Conservation (phyloP, 2,329 filamentous ascomycete species). For the Diaporthe eres region DNA sequence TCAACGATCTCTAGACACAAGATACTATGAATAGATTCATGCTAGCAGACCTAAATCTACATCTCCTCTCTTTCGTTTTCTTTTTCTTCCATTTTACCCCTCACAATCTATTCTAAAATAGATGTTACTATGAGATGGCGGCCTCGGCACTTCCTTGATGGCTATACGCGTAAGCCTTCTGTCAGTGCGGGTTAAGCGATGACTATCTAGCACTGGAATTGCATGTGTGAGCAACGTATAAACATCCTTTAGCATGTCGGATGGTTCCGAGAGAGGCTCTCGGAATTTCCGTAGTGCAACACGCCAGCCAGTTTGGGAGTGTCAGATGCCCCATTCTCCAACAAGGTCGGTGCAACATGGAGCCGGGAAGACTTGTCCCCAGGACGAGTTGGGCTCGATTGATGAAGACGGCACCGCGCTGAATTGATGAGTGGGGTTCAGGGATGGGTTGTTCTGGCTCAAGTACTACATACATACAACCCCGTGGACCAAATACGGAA, state of each 20-base stretch:
- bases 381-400: neutral
- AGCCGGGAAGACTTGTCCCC: neutral
- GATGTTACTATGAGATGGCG: neutral
- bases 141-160: neutral
- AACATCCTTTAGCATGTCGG: neutral
- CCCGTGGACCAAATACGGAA: neutral
- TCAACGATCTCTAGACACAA: no score
- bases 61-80: no score
- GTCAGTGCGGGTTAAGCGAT: no score
- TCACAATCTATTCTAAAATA: neutral
- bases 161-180: no score
- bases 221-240: accelerated
- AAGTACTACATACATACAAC: neutral
- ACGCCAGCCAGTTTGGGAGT: neutral
- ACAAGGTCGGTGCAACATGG: neutral
- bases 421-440: neutral
- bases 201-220: neutral
- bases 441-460: no score
- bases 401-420: neutral
- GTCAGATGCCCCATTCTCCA: constrained; percentile 2
- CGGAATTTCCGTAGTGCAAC: constrained; percentile 19
- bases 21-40: no score
- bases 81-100: no score
- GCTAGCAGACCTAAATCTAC: no score
- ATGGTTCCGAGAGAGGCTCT: neutral